These are phyloP conservation scores for Lablab purpureus DNA, from an alignment of 306 rosid species.

Conservation along the genomic window DNA sequence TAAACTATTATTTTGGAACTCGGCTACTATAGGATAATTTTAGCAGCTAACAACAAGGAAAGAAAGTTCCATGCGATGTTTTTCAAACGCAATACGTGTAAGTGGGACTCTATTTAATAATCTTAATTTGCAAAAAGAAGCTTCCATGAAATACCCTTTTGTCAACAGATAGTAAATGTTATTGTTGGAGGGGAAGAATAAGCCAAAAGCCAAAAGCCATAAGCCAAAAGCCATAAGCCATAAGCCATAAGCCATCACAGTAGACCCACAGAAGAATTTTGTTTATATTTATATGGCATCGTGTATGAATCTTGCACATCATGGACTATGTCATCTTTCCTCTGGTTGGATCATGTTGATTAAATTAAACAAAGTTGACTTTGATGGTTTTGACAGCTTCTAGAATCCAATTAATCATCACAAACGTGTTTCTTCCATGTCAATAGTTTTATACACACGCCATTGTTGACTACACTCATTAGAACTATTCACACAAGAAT, in stretches of 20 bases:
- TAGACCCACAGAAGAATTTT: slow-evolving; percentile 15
- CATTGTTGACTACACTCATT: slow-evolving; percentile 43
- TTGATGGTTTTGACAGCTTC: slow-evolving; percentile 35
- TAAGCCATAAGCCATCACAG: neutral
- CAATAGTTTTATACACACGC: neutral
- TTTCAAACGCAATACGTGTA: slow-evolving; percentile 33
- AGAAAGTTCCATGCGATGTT: neutral
- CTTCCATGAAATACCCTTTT: slow-evolving; percentile 31
- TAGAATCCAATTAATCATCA: slow-evolving; percentile 34
- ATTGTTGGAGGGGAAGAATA: neutral
- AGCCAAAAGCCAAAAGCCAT: neutral
- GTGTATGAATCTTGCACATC: neutral
- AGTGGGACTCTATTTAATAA: slow-evolving; percentile 17
- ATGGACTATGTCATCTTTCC: slow-evolving; percentile 17
- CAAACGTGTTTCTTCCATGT: slow-evolving; percentile 10
- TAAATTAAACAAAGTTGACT: slow-evolving; percentile 23
- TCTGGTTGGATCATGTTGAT: neutral
- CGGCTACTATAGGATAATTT: neutral
- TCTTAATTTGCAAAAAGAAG: slow-evolving; percentile 36
- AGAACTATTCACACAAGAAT: neutral
- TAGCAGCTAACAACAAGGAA: neutral
- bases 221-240: too few relatives aligned
- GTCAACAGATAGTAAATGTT: slow-evolving; percentile 18
- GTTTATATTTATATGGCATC: neutral
- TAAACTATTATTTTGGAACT: neutral